Evolutionary conservation across 169 alveolate species (phyloP).

Genomic region (Cryptosporidium sp.): DNA sequence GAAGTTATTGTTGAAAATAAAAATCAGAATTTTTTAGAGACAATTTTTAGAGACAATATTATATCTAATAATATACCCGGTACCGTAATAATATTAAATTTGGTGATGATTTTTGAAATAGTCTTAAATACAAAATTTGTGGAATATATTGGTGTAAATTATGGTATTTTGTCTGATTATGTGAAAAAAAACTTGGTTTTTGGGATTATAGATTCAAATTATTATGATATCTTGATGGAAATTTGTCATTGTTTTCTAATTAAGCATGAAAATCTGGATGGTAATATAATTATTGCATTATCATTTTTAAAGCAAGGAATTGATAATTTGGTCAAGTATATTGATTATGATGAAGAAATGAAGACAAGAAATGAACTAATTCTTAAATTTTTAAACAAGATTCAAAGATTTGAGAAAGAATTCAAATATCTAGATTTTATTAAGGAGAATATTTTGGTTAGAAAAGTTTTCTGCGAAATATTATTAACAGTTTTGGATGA

Average conservation of each 20-base stretch:
- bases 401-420: not conserved
- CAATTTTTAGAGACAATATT: not conserved
- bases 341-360: not conserved
- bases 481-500: not conserved
- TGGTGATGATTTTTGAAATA: constrained; percentile 2
- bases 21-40: not conserved
- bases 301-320: constrained; percentile 39
- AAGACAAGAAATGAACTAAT: not conserved
- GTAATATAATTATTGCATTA: not conserved
- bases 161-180: not conserved
- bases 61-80: not conserved
- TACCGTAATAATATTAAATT: not conserved
- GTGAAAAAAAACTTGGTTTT: not conserved
- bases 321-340: not conserved
- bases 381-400: not conserved
- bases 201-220: not conserved
- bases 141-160: not conserved
- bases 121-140: not conserved
- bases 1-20: constrained; percentile 2
- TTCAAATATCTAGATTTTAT: not conserved
- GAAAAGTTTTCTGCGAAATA: not conserved
- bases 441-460: not conserved
- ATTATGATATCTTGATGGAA: constrained; percentile 23
- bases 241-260: not conserved
- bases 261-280: not conserved